Evolutionary conservation across 371 early-diverging fungal species (phyloP).

Genomic region (Actinomucor elegans): DNA sequence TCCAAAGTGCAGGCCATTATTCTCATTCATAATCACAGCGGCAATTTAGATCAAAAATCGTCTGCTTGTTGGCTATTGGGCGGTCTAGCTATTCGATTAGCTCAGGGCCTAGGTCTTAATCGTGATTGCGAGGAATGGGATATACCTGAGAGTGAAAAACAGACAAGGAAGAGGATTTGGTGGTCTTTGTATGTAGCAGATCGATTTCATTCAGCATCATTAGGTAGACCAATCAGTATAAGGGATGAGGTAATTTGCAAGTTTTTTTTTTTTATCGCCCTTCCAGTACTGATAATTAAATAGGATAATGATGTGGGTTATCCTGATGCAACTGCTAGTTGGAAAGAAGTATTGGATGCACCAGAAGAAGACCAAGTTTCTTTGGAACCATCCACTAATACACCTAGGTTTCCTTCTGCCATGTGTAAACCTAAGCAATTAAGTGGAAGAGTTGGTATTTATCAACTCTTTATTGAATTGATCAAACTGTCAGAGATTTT

Average conservation of each 20-base stretch:
- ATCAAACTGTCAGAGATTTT: slow-evolving; percentile 46
- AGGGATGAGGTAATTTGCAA: slow-evolving; percentile 37
- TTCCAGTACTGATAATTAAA: too few relatives aligned
- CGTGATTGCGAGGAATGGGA: slow-evolving; percentile 46
- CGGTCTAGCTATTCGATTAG: slow-evolving; percentile 38
- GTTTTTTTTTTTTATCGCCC: too few relatives aligned
- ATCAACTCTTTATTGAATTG: slow-evolving; percentile 42
- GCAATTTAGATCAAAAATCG: slow-evolving; percentile 43
- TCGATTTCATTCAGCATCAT: slow-evolving; percentile 42
- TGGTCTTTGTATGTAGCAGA: slow-evolving; percentile 47
- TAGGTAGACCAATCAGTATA: slow-evolving; percentile 49
- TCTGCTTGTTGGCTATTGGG: slow-evolving; percentile 46
- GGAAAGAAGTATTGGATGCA: slow-evolving; percentile 43
- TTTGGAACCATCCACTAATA: not conserved
- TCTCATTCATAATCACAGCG: slow-evolving; percentile 43
- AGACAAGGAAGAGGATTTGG: slow-evolving; percentile 46
- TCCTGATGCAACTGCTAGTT: slow-evolving; percentile 36
- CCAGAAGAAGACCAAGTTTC: slow-evolving; percentile 22
- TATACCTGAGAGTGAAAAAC: slow-evolving; percentile 45
- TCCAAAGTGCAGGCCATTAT: slow-evolving; percentile 48
- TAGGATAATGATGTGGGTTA: slow-evolving; percentile 47
- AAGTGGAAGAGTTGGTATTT: slow-evolving; percentile 31
- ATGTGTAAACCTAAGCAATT: slow-evolving; percentile 23
- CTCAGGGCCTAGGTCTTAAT: slow-evolving; percentile 42
- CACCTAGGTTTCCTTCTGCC: slow-evolving; percentile 39